Conservation (phyloP, 768 basidiomycete genomes). For the Tylopilus sp. region DNA sequence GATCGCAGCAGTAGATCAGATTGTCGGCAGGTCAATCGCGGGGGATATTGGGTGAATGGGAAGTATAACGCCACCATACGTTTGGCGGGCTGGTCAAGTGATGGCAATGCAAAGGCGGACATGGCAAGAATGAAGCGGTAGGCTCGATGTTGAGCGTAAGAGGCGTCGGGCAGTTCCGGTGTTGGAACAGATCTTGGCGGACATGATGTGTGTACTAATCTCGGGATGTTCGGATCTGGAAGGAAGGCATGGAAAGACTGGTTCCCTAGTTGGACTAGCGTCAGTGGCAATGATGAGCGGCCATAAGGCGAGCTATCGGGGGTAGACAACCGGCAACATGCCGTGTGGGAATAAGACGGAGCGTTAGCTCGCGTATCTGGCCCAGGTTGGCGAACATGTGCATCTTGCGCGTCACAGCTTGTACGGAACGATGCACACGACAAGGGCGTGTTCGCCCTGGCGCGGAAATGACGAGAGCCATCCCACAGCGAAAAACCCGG, state of each 20-base stretch:
- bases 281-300: slow-evolving; percentile 2
- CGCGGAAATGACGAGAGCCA: slow-evolving; percentile 17
- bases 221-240: slow-evolving; percentile 10
- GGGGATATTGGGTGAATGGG: not conserved
- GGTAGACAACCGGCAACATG: slow-evolving; percentile 7
- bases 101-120: not conserved
- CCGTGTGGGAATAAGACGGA: slow-evolving; percentile 13
- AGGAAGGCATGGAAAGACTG: not conserved
- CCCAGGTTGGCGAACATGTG: slow-evolving; percentile 15
- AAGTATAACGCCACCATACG: slow-evolving; percentile 10
- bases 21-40: slow-evolving; percentile 17
- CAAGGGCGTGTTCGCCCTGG: slow-evolving; percentile 7
- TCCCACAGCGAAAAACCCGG: not conserved
- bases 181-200: slow-evolving; percentile 6
- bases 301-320: slow-evolving; percentile 10
- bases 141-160: not conserved
- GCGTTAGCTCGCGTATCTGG: slow-evolving; percentile 7
- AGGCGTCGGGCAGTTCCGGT: not conserved
- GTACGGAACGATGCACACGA: slow-evolving; percentile 11
- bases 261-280: slow-evolving; percentile 6
- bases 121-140: not conserved
- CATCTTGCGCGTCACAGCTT: slow-evolving; percentile 8
- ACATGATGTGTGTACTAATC: slow-evolving; percentile 7
- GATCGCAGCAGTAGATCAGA: slow-evolving; percentile 22
- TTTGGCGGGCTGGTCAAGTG: not conserved